Evolutionary conservation across 1,139 yeast genomes (phyloP).

Genomic region (Yamadazyma oceani): DNA sequence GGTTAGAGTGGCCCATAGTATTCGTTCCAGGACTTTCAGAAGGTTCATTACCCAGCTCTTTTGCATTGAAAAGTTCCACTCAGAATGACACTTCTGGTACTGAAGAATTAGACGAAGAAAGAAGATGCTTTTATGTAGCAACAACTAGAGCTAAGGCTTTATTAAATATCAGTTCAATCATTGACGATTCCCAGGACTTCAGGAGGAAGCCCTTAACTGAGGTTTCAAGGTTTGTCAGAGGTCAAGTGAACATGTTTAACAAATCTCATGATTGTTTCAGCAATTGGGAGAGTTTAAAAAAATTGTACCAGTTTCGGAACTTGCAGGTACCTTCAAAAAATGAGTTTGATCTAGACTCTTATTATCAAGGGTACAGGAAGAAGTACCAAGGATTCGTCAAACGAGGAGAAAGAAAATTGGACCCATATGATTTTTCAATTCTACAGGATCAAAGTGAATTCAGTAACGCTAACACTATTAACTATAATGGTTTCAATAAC

Average conservation of each 20-base stretch:
- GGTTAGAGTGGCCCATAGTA: slow-evolving; percentile 93
- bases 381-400: slow-evolving; percentile 9
- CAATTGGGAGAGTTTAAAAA: slow-evolving; percentile 14
- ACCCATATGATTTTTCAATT: slow-evolving; percentile 8
- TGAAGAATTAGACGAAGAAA: slow-evolving; percentile 63
- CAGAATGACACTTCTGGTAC: slow-evolving; percentile 23
- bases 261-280: slow-evolving; percentile 21
- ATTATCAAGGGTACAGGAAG: slow-evolving; percentile 46
- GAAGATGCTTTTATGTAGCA: slow-evolving; percentile 86
- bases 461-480: not conserved
- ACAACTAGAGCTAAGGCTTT: slow-evolving; percentile 72
- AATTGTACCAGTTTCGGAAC: slow-evolving; percentile 20
- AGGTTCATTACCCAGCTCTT: slow-evolving; percentile 54
- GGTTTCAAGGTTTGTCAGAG: slow-evolving; percentile 33
- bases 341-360: slow-evolving; percentile 62
- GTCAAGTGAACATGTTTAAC: slow-evolving; percentile 9
- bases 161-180: slow-evolving; percentile 37
- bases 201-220: slow-evolving; percentile 17
- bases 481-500: not conserved
- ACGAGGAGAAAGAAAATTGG: slow-evolving; percentile 1
- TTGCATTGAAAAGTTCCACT: slow-evolving; percentile 23
- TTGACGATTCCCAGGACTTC: slow-evolving; percentile 17
- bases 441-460: not conserved
- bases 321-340: slow-evolving; percentile 8
- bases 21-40: slow-evolving; percentile 73